Evolutionary conservation across 2,329 filamentous ascomycete genomes (phyloP).

Genomic region (Penicillium sp.): DNA sequence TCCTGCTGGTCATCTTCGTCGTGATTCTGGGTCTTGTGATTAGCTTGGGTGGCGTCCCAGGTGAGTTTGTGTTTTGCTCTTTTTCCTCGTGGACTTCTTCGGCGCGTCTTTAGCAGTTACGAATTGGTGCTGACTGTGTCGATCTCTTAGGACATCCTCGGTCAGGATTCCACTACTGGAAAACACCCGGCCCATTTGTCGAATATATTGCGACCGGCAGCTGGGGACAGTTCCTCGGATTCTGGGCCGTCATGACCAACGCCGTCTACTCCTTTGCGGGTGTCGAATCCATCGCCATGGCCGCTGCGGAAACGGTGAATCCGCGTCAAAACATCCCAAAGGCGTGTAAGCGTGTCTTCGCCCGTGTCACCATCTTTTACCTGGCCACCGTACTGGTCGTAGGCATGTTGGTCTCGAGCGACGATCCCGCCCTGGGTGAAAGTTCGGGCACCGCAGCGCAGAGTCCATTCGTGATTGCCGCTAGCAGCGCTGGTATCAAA

Average conservation of each 20-base stretch:
- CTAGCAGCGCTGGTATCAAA: constrained; percentile 59
- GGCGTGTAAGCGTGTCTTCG: constrained; percentile 51
- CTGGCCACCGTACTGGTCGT: constrained; percentile 52
- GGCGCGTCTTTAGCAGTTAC: too few species aligned
- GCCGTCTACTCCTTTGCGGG: constrained; percentile 35
- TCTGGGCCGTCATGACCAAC: constrained; percentile 46
- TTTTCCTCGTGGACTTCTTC: constrained; percentile 26
- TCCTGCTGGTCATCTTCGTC: constrained; percentile 44
- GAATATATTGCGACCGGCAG: constrained; percentile 55
- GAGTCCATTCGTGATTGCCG: constrained; percentile 65
- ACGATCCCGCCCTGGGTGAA: constrained; percentile 33
- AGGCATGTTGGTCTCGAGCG: constrained; percentile 54
- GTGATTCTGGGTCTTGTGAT: constrained; percentile 50
- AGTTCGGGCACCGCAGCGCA: constrained; percentile 26
- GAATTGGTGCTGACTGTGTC: constrained; percentile 49
- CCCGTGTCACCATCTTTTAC: constrained; percentile 54
- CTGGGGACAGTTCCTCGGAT: constrained; percentile 59
- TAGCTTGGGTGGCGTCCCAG: constrained; percentile 56
- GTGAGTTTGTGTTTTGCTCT: constrained; percentile 42
- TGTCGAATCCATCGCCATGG: constrained; percentile 49
- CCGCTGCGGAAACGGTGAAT: constrained; percentile 51
- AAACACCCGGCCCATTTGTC: constrained; percentile 60
- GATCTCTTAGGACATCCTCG: constrained; percentile 33
- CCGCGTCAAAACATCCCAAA: constrained; percentile 50
- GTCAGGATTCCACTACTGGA: constrained; percentile 66